phyloP scores from a whole-genome alignment of 2,329 filamentous ascomycete genomes.

The Acrodontium crateriforme region DNA sequence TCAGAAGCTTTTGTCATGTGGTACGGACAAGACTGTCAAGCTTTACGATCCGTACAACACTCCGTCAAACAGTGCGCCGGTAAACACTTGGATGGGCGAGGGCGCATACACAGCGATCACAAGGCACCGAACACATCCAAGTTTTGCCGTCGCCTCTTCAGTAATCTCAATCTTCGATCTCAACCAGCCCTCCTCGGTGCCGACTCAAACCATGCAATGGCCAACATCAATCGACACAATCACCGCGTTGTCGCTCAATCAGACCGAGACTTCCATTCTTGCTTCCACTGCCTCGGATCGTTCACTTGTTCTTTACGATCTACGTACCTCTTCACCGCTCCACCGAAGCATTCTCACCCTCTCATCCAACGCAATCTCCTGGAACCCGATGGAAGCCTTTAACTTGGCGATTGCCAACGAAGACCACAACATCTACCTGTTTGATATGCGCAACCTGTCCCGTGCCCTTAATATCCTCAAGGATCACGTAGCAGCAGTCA shows the following conservation, averaged over 20 bases:
- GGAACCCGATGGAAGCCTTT: constrained; percentile 96
- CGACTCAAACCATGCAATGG: constrained; percentile 73
- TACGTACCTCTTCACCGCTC: constrained; percentile 72
- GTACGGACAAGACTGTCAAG: constrained; percentile 74
- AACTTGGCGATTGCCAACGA: constrained; percentile 89
- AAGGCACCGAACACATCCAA: constrained; percentile 64
- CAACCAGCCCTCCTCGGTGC: constrained; percentile 59
- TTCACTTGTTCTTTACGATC: constrained; percentile 78
- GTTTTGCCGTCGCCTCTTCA: constrained; percentile 64
- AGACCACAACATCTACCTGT: constrained; percentile 85
- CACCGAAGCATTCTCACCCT: constrained; percentile 71
- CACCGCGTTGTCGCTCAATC: constrained; percentile 77
- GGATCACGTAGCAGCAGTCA: constrained; percentile 81
- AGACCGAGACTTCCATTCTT: constrained; percentile 82
- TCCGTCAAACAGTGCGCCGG: constrained; percentile 51
- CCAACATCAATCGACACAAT: constrained; percentile 84
- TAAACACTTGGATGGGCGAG: constrained; percentile 71
- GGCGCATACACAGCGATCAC: constrained; percentile 73
- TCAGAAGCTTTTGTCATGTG: constrained; percentile 73
- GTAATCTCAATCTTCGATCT: constrained; percentile 82
- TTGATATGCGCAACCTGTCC: constrained; percentile 85
- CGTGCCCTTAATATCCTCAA: constrained; percentile 80
- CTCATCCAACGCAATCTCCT: constrained; percentile 68
- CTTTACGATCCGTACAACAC: constrained; percentile 82
- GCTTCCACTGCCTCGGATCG: constrained; percentile 77